Conservation (phyloP, 1,284 basidiomycete genomes). For the Kwoniella shivajii region DNA sequence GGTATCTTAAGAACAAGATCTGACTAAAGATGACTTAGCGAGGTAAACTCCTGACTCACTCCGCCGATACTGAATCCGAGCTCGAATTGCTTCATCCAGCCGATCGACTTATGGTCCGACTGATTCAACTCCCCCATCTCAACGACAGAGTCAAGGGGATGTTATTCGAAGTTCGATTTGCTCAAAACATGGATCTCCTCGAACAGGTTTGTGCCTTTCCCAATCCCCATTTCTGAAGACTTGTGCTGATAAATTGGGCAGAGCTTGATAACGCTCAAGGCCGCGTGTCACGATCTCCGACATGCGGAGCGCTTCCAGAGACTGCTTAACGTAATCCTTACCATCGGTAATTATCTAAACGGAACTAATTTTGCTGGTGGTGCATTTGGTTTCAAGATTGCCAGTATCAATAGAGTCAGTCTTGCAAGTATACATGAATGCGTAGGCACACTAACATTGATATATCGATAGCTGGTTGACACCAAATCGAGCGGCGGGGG, state of each 20-base stretch:
- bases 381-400: slow-evolving; percentile 95
- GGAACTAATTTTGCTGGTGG: slow-evolving; percentile 95
- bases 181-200: slow-evolving; percentile 72
- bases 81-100: slow-evolving; percentile 86
- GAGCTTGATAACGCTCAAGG: slow-evolving; percentile 76
- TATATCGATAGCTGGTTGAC: slow-evolving; percentile 76
- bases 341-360: slow-evolving; percentile 98
- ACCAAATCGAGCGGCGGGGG: slow-evolving; percentile 94
- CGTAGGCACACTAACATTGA: neutral
- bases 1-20: neutral
- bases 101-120: slow-evolving; percentile 93
- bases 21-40: slow-evolving; percentile 59
- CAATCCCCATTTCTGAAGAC: slow-evolving; percentile 47
- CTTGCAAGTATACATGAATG: neutral
- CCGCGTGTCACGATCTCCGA: slow-evolving; percentile 74
- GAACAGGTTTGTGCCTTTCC: slow-evolving; percentile 52
- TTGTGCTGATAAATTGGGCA: slow-evolving; percentile 46
- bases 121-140: slow-evolving; percentile 94
- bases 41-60: slow-evolving; percentile 86
- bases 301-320: slow-evolving; percentile 83
- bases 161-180: slow-evolving; percentile 84
- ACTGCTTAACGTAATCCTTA: slow-evolving; percentile 72
- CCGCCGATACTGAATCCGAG: slow-evolving; percentile 71
- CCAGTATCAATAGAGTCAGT: slow-evolving; percentile 91
- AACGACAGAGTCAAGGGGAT: slow-evolving; percentile 88